Evolutionary conservation across 148 eudicot genomes (phyloP).

Genomic region (Persicaria maculosa): DNA sequence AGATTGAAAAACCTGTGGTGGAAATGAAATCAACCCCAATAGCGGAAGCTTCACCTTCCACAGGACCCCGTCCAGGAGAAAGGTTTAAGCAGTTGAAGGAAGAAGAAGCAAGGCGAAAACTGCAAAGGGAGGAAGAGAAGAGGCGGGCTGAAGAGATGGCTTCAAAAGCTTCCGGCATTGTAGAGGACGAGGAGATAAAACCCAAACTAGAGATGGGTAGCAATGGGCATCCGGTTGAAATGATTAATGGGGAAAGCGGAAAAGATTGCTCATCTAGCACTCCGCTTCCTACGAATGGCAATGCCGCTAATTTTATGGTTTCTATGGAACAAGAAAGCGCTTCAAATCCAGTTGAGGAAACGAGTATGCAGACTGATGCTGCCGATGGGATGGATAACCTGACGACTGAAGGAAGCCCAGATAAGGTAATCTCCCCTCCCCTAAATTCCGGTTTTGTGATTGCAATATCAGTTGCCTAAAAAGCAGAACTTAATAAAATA

Average conservation of each 20-base stretch:
- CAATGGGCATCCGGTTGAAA: neutral
- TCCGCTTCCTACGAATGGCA: neutral
- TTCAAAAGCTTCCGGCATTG: constrained; percentile 17
- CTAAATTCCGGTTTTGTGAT: no score
- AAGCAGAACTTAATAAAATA: neutral
- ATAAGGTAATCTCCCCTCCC: neutral
- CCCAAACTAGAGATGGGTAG: neutral
- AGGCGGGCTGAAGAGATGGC: constrained; percentile 34
- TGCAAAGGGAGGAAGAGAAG: constrained; percentile 49
- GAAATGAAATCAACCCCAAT: constrained; percentile 26
- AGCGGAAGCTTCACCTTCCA: constrained; percentile 32
- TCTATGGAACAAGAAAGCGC: neutral
- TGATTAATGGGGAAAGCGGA: neutral
- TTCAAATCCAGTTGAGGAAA: neutral
- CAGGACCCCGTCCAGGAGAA: constrained; percentile 79
- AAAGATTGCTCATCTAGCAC: neutral
- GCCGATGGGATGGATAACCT: neutral
- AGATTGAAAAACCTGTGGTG: constrained; percentile 25
- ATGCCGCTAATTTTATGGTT: neutral
- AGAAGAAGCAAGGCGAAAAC: constrained; percentile 72
- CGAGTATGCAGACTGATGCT: neutral
- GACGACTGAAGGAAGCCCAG: neutral
- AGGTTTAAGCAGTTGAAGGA: constrained; percentile 89
- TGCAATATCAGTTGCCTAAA: neutral
- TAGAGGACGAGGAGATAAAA: constrained; percentile 27